Evolutionary conservation across 2,329 filamentous ascomycete species (phyloP), one percentile per base, ranked within the genome.

Genomic region (Dendryphion nanum): DNA sequence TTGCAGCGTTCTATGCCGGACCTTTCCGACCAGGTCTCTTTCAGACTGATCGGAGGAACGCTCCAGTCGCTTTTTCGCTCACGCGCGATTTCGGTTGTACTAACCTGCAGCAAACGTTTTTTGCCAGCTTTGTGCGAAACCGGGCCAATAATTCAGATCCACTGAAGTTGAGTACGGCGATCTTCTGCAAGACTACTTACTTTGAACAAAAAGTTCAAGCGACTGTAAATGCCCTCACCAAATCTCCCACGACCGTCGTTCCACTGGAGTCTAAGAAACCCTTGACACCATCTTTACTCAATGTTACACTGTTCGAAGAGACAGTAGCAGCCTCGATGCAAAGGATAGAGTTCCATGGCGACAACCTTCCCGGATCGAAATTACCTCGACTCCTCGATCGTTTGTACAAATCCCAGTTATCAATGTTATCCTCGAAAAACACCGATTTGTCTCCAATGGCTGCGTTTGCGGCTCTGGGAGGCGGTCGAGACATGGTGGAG

Each of bases 161-260:
- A 10, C 28, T 34, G 10, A 23, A 35, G n/a, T 37, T 37, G 3
- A 16, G 12, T 2, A 44, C 41, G 5, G 14, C 7, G 4, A 17
- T 42, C n/a, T 42, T 28, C 15, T 42, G 39, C 18, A 3, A 28
- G 28, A 28, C 39, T 0, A 51, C 33, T 0, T 78, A 78, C 41
- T 67, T 60, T 35, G 56, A 63, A n/a, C 70, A 76, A 26, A 8
- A 57, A 0, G 69, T 73, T 0, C 41, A 57, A 0, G 66, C 69
- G 0, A 69, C 57, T 0, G 58, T 78, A 4, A 15, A 30, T 23
- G 26, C 29, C 5, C 6, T 5, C 14, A 17, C 34, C 4, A 18
- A 6, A 4, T 3, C 4, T 12, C 29, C 28, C 8, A 10, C 16
- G 16, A 13, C 13, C 29, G 10, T 13, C 29, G 16, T 13, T 10